Evolutionary conservation across 768 basidiomycete species (phyloP).

Genomic region (Russula abietina): DNA sequence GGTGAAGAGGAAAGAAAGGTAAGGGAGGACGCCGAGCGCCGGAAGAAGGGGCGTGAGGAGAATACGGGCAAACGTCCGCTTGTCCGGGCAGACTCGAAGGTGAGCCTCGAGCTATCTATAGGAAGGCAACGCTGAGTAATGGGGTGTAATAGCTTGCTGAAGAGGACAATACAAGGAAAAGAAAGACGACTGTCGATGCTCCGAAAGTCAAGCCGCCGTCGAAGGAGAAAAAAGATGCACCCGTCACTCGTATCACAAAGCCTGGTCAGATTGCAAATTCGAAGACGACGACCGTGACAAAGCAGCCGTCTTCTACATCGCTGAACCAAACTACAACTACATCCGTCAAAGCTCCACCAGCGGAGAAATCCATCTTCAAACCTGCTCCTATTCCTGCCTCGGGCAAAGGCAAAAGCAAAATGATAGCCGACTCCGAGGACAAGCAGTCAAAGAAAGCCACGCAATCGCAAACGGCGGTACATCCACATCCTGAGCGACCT

Average conservation of each 20-base stretch:
- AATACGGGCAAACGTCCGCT: slow-evolving; percentile 61
- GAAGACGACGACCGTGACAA: slow-evolving; percentile 24
- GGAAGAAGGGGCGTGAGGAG: slow-evolving; percentile 80
- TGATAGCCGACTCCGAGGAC: slow-evolving; percentile 38
- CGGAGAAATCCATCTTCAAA: slow-evolving; percentile 33
- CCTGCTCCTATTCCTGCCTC: slow-evolving; percentile 35
- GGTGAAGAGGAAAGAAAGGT: slow-evolving; percentile 64
- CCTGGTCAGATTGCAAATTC: slow-evolving; percentile 27
- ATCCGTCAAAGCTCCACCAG: slow-evolving; percentile 25
- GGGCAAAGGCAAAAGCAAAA: slow-evolving; percentile 47
- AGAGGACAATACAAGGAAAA: slow-evolving; percentile 67
- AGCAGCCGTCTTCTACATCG: slow-evolving; percentile 19
- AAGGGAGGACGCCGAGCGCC: slow-evolving; percentile 67
- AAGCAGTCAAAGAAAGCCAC: slow-evolving; percentile 56
- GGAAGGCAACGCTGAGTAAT: background rate
- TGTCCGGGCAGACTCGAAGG: slow-evolving; percentile 56
- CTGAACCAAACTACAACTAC: slow-evolving; percentile 13
- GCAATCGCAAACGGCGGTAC: slow-evolving; percentile 66
- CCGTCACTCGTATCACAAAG: slow-evolving; percentile 31
- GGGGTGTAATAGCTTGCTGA: slow-evolving; percentile 38
- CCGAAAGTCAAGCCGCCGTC: slow-evolving; percentile 44
- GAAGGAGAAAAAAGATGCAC: slow-evolving; percentile 42
- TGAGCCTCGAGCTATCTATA: slow-evolving; percentile 24
- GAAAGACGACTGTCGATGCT: slow-evolving; percentile 47
- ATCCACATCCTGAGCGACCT: slow-evolving; percentile 57